These are phyloP conservation scores for Cyclotella atomus DNA, from an alignment of 108 stramenopile genomes.

Conservation along the genomic window DNA sequence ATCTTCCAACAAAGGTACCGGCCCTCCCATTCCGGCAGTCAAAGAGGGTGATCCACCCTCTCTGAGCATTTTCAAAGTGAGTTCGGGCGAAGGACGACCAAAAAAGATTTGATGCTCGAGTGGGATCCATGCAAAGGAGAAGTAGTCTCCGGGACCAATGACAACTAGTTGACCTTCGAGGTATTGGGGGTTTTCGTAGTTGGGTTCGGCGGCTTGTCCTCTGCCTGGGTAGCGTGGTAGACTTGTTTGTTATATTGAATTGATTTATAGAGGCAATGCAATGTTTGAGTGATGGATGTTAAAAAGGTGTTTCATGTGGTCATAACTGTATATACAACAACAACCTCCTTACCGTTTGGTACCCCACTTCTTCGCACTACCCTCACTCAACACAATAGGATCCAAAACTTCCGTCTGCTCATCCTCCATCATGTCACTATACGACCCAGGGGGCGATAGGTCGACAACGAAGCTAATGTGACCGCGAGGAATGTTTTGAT, in stretches of 20 bases:
- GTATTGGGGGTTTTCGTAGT: slow-evolving; percentile 66
- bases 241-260: too few species aligned
- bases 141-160: slow-evolving; percentile 77
- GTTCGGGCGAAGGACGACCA: slow-evolving; percentile 75
- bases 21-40: slow-evolving; percentile 31
- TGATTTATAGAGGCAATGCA: too few species aligned
- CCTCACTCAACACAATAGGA: slow-evolving; percentile 64
- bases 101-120: slow-evolving; percentile 84
- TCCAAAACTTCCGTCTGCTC: slow-evolving; percentile 20
- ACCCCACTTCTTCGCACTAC: slow-evolving; percentile 77
- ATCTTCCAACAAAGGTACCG: slow-evolving; percentile 52
- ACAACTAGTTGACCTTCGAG: slow-evolving; percentile 84
- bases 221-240: slow-evolving; percentile 56
- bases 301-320: too few species aligned
- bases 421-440: background rate
- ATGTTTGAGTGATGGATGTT: too few species aligned
- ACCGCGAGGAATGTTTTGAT: slow-evolving; percentile 76
- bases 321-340: too few species aligned
- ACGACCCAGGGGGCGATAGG: slow-evolving; percentile 35
- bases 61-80: slow-evolving; percentile 57
- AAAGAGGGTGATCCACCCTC: slow-evolving; percentile 55
- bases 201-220: slow-evolving; percentile 75
- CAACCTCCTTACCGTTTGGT: slow-evolving; percentile 51
- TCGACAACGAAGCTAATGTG: slow-evolving; percentile 83
- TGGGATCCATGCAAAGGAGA: slow-evolving; percentile 85